phyloP scores from a whole-genome alignment of 1,284 basidiomycete species.

The Moniliophthora roreri region DNA sequence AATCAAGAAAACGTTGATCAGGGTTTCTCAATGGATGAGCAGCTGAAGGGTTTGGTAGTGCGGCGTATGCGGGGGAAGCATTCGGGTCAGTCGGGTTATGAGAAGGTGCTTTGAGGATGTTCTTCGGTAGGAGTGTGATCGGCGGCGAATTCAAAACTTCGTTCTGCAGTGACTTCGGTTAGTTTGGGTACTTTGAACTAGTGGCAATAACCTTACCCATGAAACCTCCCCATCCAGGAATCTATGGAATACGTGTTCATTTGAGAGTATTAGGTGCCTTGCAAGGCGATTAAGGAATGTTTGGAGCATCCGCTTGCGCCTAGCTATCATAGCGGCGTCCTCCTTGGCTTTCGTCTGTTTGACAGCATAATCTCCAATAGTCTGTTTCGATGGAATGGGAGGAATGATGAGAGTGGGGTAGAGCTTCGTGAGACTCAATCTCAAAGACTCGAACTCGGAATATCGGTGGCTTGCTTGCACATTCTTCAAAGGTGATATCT shows the following conservation, averaged over 20 bases:
- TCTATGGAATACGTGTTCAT: conserved; percentile 92
- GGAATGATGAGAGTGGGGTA: conserved; percentile 98
- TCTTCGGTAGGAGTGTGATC: conserved; percentile 88
- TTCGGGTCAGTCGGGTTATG: conserved; percentile 88
- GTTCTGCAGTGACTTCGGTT: conserved; percentile 45
- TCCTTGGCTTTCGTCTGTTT: conserved; percentile 98
- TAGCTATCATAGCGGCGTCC: conserved; percentile 89
- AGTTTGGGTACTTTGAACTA: conserved; percentile 7
- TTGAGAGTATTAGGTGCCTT: conserved; percentile 90
- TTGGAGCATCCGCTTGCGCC: conserved; percentile 92
- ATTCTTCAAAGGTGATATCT: conserved; percentile 45
- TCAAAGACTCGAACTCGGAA: conserved; percentile 95
- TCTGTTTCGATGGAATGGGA: conserved; percentile 97
- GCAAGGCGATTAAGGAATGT: conserved; percentile 92
- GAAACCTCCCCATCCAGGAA: conserved; percentile 95
- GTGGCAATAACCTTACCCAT: conserved; percentile 62
- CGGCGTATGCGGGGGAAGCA: conserved; percentile 75
- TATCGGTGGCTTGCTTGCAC: conserved; percentile 90
- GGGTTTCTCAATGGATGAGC: conserved; percentile 84
- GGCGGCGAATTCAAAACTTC: conserved; percentile 94
- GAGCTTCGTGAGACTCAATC: conserved; percentile 80
- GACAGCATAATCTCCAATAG: conserved; percentile 93
- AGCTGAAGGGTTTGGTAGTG: conserved; percentile 86
- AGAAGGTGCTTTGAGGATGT: conserved; percentile 92
- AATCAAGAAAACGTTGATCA: conserved; percentile 94